Evolutionary conservation across 441 rosid species (phyloP).

Genomic region (Eruca vesicaria): DNA sequence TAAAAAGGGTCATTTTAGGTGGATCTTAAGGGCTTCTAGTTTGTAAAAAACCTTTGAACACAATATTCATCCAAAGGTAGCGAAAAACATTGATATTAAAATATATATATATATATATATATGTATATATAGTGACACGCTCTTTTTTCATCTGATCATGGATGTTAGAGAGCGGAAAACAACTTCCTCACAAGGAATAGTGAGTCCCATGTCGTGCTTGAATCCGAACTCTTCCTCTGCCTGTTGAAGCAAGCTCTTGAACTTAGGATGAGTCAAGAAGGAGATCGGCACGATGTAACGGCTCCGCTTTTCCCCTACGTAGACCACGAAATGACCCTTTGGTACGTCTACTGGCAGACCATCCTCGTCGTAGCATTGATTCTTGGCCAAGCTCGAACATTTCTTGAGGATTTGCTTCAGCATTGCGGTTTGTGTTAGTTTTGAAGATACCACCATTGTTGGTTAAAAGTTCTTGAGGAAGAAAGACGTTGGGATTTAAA

Average conservation of each 20-base stretch:
- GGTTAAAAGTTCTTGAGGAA: background rate
- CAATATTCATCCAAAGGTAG: slow-evolving; percentile 8
- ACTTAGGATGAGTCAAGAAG: slow-evolving; percentile 68
- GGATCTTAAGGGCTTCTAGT: slow-evolving; percentile 17
- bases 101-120: too few relatives aligned
- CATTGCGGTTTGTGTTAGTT: slow-evolving; percentile 64
- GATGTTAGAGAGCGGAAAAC: slow-evolving; percentile 83
- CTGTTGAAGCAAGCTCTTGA: slow-evolving; percentile 69
- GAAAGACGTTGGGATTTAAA: slow-evolving; percentile 19
- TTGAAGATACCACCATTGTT: slow-evolving; percentile 59
- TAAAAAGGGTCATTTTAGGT: slow-evolving; percentile 6
- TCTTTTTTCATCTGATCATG: slow-evolving; percentile 49
- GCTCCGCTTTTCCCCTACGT: slow-evolving; percentile 78
- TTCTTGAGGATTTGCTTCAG: slow-evolving; percentile 80
- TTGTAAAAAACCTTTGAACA: slow-evolving; percentile 37
- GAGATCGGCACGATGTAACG: slow-evolving; percentile 92
- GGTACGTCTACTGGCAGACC: slow-evolving; percentile 88
- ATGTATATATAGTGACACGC: background rate
- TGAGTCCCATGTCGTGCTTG: slow-evolving; percentile 88
- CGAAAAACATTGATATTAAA: too few relatives aligned
- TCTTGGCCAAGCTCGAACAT: slow-evolving; percentile 89
- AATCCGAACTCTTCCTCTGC: slow-evolving; percentile 98
- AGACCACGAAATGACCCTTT: slow-evolving; percentile 92
- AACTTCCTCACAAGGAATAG: slow-evolving; percentile 94
- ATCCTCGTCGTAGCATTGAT: slow-evolving; percentile 51